These are phyloP conservation scores for Aspergillus fischeri DNA, from an alignment of 2,329 filamentous ascomycete genomes.

Conservation along the genomic window DNA sequence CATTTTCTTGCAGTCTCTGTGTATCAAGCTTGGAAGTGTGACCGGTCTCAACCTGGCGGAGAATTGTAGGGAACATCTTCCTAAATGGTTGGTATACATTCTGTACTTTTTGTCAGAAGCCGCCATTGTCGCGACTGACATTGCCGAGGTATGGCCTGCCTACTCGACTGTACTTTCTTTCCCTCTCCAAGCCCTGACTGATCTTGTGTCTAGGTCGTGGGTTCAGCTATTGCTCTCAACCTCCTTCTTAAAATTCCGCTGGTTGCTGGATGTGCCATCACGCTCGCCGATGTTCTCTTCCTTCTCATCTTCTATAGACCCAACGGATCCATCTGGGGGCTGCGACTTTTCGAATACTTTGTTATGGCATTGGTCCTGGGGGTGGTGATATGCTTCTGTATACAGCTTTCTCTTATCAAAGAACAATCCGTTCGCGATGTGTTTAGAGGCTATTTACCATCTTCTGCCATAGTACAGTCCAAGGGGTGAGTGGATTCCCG, in stretches of 20 bases:
- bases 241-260: constrained; percentile 52
- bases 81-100: constrained; percentile 59
- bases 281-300: constrained; percentile 53
- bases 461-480: constrained; percentile 48
- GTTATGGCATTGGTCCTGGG: constrained; percentile 52
- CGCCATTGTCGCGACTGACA: constrained; percentile 68
- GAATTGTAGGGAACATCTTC: constrained; percentile 62
- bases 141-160: constrained; percentile 55
- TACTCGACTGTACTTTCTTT: not conserved
- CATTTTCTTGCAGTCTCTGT: constrained; percentile 46
- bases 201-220: constrained; percentile 45
- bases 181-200: not conserved
- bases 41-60: constrained; percentile 64
- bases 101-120: constrained; percentile 62
- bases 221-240: constrained; percentile 55
- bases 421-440: constrained; percentile 49
- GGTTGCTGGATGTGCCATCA: constrained; percentile 55
- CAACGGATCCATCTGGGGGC: constrained; percentile 47
- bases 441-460: constrained; percentile 54
- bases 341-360: constrained; percentile 53
- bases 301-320: constrained; percentile 55
- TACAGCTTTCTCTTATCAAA: constrained; percentile 52
- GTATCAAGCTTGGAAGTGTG: constrained; percentile 63
- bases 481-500: constrained; percentile 40
- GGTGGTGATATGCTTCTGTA: constrained; percentile 55